Evolutionary conservation across 2,329 filamentous ascomycete genomes (phyloP).

Genomic region (Colletotrichum kahawae): DNA sequence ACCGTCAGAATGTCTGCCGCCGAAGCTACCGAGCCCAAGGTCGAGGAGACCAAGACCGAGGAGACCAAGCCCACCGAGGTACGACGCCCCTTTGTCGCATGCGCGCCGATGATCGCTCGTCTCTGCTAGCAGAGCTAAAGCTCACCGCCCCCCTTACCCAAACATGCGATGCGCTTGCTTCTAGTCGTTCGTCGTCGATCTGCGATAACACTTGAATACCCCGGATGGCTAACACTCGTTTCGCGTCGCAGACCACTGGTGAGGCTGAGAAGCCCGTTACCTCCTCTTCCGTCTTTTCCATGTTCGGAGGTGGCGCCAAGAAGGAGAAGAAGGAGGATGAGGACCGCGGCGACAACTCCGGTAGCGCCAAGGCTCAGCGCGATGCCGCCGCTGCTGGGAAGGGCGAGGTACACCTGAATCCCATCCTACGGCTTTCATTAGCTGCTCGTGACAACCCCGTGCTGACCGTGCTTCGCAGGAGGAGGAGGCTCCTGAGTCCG

Average conservation of each 20-base stretch:
- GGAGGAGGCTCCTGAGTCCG: constrained; percentile 82
- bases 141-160: not conserved
- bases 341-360: constrained; percentile 85
- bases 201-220: not conserved
- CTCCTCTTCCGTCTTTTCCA: constrained; percentile 83
- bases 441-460: not conserved
- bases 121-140: not conserved
- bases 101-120: not conserved
- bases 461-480: constrained; percentile 37
- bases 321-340: constrained; percentile 93
- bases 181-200: not conserved
- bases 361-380: constrained; percentile 82
- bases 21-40: constrained; percentile 60
- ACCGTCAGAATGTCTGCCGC: constrained; percentile 50
- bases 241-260: constrained; percentile 15
- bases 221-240: not conserved
- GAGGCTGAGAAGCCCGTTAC: constrained; percentile 50
- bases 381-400: constrained; percentile 64
- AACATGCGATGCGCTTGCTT: not conserved
- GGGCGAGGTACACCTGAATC: constrained; percentile 56
- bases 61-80: constrained; percentile 43
- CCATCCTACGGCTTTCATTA: not conserved
- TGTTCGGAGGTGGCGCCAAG: constrained; percentile 98
- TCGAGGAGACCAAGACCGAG: constrained; percentile 59
- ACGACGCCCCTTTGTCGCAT: constrained; percentile 11